Conservation (phyloP, 2,329 filamentous ascomycete species). For the Blumeria hordei region DNA sequence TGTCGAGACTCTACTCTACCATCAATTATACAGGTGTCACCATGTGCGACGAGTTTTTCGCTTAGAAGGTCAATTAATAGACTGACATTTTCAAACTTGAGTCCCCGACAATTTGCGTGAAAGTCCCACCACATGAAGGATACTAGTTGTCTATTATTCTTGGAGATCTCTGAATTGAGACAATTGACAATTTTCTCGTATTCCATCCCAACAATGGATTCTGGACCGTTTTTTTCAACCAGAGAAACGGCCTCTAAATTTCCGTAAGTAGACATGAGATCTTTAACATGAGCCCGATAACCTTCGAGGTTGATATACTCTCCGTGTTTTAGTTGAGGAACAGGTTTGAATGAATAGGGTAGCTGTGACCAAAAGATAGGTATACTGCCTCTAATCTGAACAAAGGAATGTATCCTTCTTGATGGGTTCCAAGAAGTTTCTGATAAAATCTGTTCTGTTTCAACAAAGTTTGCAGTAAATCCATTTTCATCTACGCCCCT, state of each 20-base stretch:
- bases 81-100: conserved; percentile 93
- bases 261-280: conserved; percentile 46
- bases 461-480: conserved; percentile 69
- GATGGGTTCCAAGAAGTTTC: conserved; percentile 36
- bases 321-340: conserved; percentile 62
- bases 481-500: conserved; percentile 81
- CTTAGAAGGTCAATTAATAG: conserved; percentile 48
- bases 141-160: conserved; percentile 17
- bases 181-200: conserved; percentile 45
- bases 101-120: conserved; percentile 71
- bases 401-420: conserved; percentile 51
- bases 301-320: conserved; percentile 54
- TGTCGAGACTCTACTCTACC: conserved; percentile 27
- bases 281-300: conserved; percentile 55
- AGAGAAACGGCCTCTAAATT: conserved; percentile 57
- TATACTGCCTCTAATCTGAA: conserved; percentile 76
- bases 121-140: conserved; percentile 96
- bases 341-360: conserved; percentile 77
- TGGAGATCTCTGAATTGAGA: conserved; percentile 31
- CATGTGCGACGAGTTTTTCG: conserved; percentile 40
- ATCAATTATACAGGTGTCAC: conserved; percentile 38
- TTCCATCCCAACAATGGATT: conserved; percentile 52
- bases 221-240: conserved; percentile 69
- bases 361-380: conserved; percentile 89
- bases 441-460: conserved; percentile 85